These are phyloP conservation scores for Geoglossum cookeanum DNA, from an alignment of 2,329 filamentous ascomycete genomes.

Conservation along the genomic window DNA sequence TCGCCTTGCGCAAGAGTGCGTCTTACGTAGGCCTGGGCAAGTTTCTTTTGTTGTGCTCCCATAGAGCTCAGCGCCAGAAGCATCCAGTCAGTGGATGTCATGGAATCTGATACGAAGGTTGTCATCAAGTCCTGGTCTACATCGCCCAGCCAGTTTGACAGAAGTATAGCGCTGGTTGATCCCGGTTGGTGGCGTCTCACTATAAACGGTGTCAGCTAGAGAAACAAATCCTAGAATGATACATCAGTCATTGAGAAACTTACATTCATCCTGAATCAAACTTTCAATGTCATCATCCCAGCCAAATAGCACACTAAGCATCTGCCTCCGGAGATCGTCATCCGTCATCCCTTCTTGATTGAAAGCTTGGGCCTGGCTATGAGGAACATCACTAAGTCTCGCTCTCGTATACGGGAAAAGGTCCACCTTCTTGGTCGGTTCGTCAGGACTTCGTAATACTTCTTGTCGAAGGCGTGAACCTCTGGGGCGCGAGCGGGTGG, in stretches of 20 bases:
- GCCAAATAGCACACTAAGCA: slow-evolving; percentile 87
- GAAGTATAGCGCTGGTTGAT: slow-evolving; percentile 59
- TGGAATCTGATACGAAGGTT: slow-evolving; percentile 60
- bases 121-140: slow-evolving; percentile 65
- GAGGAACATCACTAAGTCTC: slow-evolving; percentile 60
- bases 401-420: slow-evolving; percentile 74
- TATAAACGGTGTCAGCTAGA: slow-evolving; percentile 12
- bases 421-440: slow-evolving; percentile 46
- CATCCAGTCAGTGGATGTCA: slow-evolving; percentile 95
- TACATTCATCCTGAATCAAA: slow-evolving; percentile 64
- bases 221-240: background rate
- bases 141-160: slow-evolving; percentile 86
- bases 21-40: slow-evolving; percentile 80
- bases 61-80: slow-evolving; percentile 78
- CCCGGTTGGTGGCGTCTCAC: slow-evolving; percentile 52
- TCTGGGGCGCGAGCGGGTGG: slow-evolving; percentile 22
- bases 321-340: slow-evolving; percentile 69
- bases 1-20: slow-evolving; percentile 77
- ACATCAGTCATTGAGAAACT: slow-evolving; percentile 16
- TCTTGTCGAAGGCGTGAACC: slow-evolving; percentile 63
- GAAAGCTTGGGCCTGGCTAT: slow-evolving; percentile 32
- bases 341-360: slow-evolving; percentile 33
- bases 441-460: slow-evolving; percentile 57
- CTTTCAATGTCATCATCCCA: slow-evolving; percentile 75
- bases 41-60: slow-evolving; percentile 69